Evolutionary conservation across 306 rosid species (phyloP).

Genomic region (Crataegus laevigata): DNA sequence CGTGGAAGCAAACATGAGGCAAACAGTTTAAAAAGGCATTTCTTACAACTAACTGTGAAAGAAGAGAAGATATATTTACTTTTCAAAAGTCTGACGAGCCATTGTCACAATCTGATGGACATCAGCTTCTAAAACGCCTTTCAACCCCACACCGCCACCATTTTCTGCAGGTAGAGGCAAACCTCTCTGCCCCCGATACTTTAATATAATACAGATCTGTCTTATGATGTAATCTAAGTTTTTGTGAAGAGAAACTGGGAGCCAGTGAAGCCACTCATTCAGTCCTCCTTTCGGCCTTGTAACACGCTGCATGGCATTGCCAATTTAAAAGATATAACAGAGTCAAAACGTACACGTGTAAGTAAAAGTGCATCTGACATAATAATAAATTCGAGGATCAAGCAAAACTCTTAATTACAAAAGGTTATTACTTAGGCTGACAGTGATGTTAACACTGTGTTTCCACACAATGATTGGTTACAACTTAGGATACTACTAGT

Average conservation of each 20-base stretch:
- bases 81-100: slow-evolving; percentile 68
- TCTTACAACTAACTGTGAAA: slow-evolving; percentile 2
- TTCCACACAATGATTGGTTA: neutral
- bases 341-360: neutral
- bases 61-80: slow-evolving; percentile 33
- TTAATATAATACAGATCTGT: slow-evolving; percentile 27
- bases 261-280: slow-evolving; percentile 90
- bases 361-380: neutral
- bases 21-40: neutral
- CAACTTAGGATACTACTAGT: neutral
- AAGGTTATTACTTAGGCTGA: neutral
- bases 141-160: slow-evolving; percentile 58
- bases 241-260: slow-evolving; percentile 77
- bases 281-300: slow-evolving; percentile 82
- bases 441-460: neutral
- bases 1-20: neutral
- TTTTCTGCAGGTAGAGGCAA: slow-evolving; percentile 47
- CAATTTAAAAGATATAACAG: neutral
- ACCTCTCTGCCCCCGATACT: slow-evolving; percentile 35
- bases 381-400: neutral
- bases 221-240: slow-evolving; percentile 44
- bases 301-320: slow-evolving; percentile 54
- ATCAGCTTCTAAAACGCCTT: slow-evolving; percentile 79
- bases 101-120: slow-evolving; percentile 57
- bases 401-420: neutral